Evolutionary conservation across 2,329 filamentous ascomycete species (phyloP), one percentile per base, ranked within the genome.

Genomic region (Trichoderma hamatum): DNA sequence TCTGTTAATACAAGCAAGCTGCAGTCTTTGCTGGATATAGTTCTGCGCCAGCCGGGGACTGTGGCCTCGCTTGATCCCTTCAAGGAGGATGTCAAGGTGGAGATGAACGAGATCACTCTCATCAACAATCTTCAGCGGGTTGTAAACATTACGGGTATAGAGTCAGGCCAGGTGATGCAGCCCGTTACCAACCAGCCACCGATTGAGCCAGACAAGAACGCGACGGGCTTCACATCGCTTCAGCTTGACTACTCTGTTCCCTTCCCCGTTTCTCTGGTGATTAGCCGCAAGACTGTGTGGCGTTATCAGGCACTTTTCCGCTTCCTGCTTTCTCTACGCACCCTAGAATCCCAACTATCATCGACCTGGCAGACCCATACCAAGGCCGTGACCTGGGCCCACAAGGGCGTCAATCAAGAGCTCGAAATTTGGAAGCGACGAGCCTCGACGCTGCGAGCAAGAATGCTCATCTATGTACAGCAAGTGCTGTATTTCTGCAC

Each of bases 401-500:
- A 96, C 79, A 91, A 88, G 74, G 93, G 91, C 26, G 88, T 89
- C 5, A 89, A 90, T 72, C 86, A 86, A 56, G 86, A 87, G 34
- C 86, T 98, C 14, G 95, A 97, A 80, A 87, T 92, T 67, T 98
- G 94, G 94, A 99, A 99, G 79, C 88, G 94, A 51, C 87, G 93
- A 34, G 93, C 95, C 0, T 98, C 93, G 90, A 97, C 93, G 3
- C 82, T 99, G 69, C 88, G 96, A 39, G 93, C 94, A 3, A 89
- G 96, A 59, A 99, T 99, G 96, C 85, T 98, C 10, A 93, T 97
- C 10, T 99, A 98, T 76, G 93, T 98, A 2, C 96, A 99, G 80
- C 96, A 99, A 78, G 84, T 98, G 46, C 86, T 97, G 6, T 99
- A 98, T 80, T 99, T 97, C 78, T 98, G 94, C 81, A 98, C 96